Base-by-base conservation (phyloP, 805 yeast species). In the Sungouiozyma ichnusensis region DNA sequence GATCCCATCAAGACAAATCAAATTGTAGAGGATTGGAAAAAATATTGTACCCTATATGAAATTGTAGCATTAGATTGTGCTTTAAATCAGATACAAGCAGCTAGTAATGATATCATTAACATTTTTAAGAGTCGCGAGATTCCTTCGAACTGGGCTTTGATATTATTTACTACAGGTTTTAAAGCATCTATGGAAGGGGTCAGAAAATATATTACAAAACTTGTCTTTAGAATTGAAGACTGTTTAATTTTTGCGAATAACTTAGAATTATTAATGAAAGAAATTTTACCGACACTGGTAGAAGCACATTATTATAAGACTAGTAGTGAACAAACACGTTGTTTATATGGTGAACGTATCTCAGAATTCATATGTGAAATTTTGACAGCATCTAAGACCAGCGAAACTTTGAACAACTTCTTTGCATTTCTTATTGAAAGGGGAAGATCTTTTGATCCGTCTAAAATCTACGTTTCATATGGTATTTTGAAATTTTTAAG, bases 21-120 rank as follows among this genome's bases (percentile, higher is more conserved):
- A 1, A 58, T 52, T 8, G 35, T 58, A 7, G 40, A 44, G 15
- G 72, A 77, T 17, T 87, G 96, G 96, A 69, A 74, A 35, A 71
- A 84, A 44, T 87, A 69, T 52, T 68, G 77, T 20, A 84, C 95
- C 0, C 62, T 87, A 13, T 81, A 76, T 52, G 95, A 87, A 54
- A 82, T 87, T 37, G 63, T 85, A 20, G 92, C 86, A 1, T 71
- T 87, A 33, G 96, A 87, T 57, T 77, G 95, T 0, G 83, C 95
- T 0, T 63, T 85, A 51, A 87, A 88, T 51, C 96, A 88, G 60
- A 77, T 88, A 0, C 79, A 79, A 50, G 95, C 85, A 11, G 90
- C 92, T 0, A 61, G 72, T 1, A 63, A 63, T 6, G 94, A 85
- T 51, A 73, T 87, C 36, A 56, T 76, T 1, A 63, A 63, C 1